A percentile compares a stretch with the other conserved stretches of the same genome.
Evolutionary conservation across 768 basidiomycete species (phyloP).

Genomic region (Rhodotorula kratochvilovae): DNA sequence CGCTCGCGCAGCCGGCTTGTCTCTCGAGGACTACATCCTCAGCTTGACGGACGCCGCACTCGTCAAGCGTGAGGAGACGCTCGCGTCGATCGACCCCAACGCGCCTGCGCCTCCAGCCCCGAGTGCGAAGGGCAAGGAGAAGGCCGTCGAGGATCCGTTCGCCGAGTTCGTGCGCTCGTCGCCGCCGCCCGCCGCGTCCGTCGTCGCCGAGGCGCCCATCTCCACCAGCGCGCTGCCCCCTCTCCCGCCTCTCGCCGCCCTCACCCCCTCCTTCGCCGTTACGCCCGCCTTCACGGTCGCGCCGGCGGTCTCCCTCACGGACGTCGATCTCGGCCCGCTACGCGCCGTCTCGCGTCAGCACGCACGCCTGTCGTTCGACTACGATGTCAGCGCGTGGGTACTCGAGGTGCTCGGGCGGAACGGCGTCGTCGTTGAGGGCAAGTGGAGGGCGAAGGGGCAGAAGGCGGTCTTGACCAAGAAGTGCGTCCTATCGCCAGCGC

Average conservation of each 20-base stretch:
- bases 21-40: slow-evolving; percentile 13
- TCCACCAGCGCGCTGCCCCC: background rate
- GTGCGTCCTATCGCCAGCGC: slow-evolving; percentile 50
- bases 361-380: slow-evolving; percentile 90
- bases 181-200: background rate
- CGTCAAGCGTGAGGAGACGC: slow-evolving; percentile 13
- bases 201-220: background rate
- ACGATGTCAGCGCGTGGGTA: slow-evolving; percentile 63
- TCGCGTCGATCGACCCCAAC: background rate
- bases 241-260: background rate
- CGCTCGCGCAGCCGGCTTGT: background rate
- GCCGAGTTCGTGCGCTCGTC: slow-evolving; percentile 20
- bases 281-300: background rate
- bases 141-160: slow-evolving; percentile 14
- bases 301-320: slow-evolving; percentile 8
- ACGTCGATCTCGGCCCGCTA: slow-evolving; percentile 80
- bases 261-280: slow-evolving; percentile 3
- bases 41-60: background rate
- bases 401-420: slow-evolving; percentile 91
- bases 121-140: slow-evolving; percentile 16
- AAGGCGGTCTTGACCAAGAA: slow-evolving; percentile 78
- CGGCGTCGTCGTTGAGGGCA: slow-evolving; percentile 95
- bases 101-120: background rate
- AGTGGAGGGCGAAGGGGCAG: slow-evolving; percentile 86
- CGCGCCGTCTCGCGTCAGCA: slow-evolving; percentile 98